These are phyloP conservation scores for Pterula multifida DNA, from an alignment of 1,284 basidiomycete species.

Conservation along the genomic window DNA sequence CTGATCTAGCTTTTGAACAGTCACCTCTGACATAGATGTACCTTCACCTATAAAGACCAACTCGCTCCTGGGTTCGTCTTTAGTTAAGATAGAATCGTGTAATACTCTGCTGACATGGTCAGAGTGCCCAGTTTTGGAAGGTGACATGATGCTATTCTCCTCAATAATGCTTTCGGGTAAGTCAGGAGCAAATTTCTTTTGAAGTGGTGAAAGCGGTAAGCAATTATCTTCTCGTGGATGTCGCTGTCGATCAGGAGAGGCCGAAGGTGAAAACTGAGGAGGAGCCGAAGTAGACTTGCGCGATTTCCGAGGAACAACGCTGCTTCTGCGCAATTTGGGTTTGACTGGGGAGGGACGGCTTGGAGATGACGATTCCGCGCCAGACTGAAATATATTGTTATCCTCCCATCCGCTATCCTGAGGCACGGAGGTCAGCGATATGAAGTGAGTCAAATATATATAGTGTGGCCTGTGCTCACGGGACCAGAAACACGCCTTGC, in stretches of 20 bases:
- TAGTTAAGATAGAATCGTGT: background rate
- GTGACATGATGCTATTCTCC: background rate
- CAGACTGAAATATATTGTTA: conserved; percentile 76
- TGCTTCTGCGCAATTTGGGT: conserved; percentile 36
- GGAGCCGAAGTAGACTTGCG: conserved; percentile 65
- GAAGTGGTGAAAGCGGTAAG: background rate
- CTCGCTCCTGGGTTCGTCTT: background rate
- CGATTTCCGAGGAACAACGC: conserved; percentile 31
- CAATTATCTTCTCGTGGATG: background rate
- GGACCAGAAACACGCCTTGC: conserved; percentile 40
- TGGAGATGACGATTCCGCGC: conserved; percentile 69
- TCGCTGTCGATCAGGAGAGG: background rate
- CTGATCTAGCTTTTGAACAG: conserved; percentile 13
- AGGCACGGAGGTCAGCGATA: conserved; percentile 10
- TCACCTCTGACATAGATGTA: background rate
- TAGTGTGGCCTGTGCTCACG: conserved; percentile 15
- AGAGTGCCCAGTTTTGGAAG: background rate
- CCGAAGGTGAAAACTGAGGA: conserved; percentile 38
- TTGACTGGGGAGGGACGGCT: conserved; percentile 44
- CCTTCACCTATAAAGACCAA: background rate
- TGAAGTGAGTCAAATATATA: background rate
- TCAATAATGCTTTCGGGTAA: background rate
- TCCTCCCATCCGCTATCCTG: conserved; percentile 79
- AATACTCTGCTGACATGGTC: background rate
- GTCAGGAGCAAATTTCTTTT: background rate